Evolutionary conservation across 2,329 filamentous ascomycete species (phyloP).

Genomic region (Phaeophleospora eucalypticola): DNA sequence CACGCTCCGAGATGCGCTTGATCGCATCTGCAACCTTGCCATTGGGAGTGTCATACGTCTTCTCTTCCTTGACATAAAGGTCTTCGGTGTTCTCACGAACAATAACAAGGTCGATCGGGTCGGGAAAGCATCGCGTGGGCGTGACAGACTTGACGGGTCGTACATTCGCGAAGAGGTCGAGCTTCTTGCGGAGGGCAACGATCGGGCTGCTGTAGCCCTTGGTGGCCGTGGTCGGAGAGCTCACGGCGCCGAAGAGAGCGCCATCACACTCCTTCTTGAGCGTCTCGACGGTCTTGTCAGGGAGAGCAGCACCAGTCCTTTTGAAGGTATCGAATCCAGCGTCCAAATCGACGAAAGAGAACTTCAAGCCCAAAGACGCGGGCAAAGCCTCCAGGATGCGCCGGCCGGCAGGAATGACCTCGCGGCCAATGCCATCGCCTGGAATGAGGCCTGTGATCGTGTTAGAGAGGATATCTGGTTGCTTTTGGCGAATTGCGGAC

Average conservation of each 20-base stretch:
- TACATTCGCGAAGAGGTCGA: conserved; percentile 96
- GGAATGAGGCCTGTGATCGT: conserved; percentile 74
- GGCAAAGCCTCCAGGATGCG: conserved; percentile 90
- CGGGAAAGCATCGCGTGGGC: conserved; percentile 56
- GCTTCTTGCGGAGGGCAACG: conserved; percentile 89
- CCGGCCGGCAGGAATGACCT: conserved; percentile 92
- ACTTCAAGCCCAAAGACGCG: conserved; percentile 83
- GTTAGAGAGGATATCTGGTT: background rate
- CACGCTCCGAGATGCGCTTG: conserved; percentile 89
- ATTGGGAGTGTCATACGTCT: conserved; percentile 68
- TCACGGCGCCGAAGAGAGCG: conserved; percentile 92
- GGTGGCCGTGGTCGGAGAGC: conserved; percentile 82
- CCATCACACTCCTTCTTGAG: conserved; percentile 90
- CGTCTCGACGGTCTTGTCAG: conserved; percentile 84
- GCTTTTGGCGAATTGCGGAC: background rate
- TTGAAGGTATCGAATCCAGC: conserved; percentile 94
- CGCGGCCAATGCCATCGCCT: conserved; percentile 95
- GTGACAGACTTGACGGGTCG: conserved; percentile 82
- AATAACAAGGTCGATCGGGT: conserved; percentile 85
- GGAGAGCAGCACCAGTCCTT: conserved; percentile 79
- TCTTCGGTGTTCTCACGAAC: conserved; percentile 99
- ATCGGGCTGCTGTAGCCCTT: conserved; percentile 96
- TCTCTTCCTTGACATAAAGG: conserved; percentile 95
- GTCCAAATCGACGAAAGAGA: conserved; percentile 88
- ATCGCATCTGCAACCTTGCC: conserved; percentile 91